A percentile compares a stretch with the other conserved stretches of the same genome.
Evolutionary conservation across 805 yeast species (phyloP).

Genomic region (Metschnikowia proteae): DNA sequence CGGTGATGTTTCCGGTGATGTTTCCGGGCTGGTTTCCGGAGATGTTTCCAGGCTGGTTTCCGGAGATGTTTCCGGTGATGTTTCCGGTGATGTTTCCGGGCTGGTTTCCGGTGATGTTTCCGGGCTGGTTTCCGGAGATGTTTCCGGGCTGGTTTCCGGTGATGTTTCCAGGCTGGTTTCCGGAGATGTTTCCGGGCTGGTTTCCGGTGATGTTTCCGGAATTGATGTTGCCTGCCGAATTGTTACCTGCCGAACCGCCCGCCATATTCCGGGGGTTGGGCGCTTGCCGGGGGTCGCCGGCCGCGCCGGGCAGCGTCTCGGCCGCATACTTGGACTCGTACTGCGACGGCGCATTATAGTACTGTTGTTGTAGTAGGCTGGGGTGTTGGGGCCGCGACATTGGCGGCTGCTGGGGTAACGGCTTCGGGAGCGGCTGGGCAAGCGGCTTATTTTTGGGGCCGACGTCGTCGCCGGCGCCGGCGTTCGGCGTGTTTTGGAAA

Average conservation of each 20-base stretch:
- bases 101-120: not conserved
- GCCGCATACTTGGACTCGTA: not conserved
- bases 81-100: too few relatives aligned
- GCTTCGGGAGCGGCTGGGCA: slow-evolving; percentile 2
- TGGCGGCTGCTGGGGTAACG: not conserved
- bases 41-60: too few relatives aligned
- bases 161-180: too few relatives aligned
- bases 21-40: too few relatives aligned
- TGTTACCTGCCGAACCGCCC: too few relatives aligned
- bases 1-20: not conserved
- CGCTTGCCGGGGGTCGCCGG: not conserved
- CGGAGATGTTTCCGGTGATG: too few relatives aligned
- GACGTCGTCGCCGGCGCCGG: not conserved
- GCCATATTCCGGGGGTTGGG: not conserved
- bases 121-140: not conserved
- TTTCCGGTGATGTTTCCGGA: too few relatives aligned
- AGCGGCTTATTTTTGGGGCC: not conserved
- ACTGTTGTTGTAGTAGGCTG: slow-evolving; percentile 2
- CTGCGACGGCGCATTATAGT: not conserved
- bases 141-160: not conserved
- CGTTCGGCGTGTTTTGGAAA: not conserved
- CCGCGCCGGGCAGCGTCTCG: not conserved
- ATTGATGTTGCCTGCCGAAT: not conserved
- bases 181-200: too few relatives aligned
- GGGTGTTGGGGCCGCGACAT: slow-evolving; percentile 4